Percentiles rank a stretch among this genome's conserved stretches.
These are phyloP conservation scores for Crotalaria pallida DNA, from an alignment of 306 rosid species.

Conservation along the genomic window DNA sequence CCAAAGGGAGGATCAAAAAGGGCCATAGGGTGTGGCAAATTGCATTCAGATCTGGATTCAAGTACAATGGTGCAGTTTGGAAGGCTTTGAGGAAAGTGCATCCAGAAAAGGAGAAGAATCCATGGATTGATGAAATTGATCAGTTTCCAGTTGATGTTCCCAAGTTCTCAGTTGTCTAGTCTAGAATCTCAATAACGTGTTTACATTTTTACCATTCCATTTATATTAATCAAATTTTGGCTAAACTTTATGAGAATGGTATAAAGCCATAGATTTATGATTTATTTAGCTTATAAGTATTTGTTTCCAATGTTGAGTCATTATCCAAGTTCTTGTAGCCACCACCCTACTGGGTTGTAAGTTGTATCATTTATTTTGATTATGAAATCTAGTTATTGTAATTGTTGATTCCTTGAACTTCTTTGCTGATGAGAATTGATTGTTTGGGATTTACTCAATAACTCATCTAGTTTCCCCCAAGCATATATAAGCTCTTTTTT, in stretches of 20 bases:
- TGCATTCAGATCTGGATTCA: constrained; percentile 65
- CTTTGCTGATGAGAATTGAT: not conserved
- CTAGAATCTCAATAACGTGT: not conserved
- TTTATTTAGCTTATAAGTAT: not conserved
- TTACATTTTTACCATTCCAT: not conserved
- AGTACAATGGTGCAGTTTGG: constrained; percentile 63
- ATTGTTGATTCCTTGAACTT: not conserved
- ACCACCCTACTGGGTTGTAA: not conserved
- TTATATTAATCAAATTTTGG: no score
- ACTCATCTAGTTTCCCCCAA: not conserved
- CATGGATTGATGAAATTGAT: constrained; percentile 58
- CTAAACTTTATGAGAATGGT: not conserved
- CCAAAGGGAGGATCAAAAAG: constrained; percentile 49
- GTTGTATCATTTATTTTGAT: not conserved
- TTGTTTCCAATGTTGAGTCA: not conserved
- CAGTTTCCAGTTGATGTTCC: constrained; percentile 56
- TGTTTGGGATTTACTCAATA: not conserved
- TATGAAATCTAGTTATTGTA: not conserved
- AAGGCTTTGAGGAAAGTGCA: constrained; percentile 44
- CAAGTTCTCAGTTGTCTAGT: constrained; percentile 32
- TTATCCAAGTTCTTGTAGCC: not conserved
- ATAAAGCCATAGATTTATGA: not conserved
- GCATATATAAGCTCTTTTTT: not conserved
- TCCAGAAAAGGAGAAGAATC: constrained; percentile 45
- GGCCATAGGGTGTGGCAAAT: constrained; percentile 67